Percentiles rank a stretch among this genome's conserved stretches.
Conservation (phyloP, 768 basidiomycete species). For the Fomitopsis pulvina region DNA sequence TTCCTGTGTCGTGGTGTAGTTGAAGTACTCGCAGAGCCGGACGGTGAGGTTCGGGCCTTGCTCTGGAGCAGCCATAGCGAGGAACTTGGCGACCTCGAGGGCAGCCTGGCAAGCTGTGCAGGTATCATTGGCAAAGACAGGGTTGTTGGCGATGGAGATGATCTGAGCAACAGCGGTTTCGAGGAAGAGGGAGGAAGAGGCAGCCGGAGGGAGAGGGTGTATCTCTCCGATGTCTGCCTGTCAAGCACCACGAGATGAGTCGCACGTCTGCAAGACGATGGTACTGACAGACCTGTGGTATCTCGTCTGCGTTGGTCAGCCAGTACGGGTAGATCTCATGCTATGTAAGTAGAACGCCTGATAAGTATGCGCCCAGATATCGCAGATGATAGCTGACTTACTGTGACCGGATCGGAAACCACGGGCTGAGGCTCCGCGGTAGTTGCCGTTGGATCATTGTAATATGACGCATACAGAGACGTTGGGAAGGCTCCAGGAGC, state of each 20-base stretch:
- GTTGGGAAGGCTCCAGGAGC: slow-evolving; percentile 61
- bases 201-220: slow-evolving; percentile 56
- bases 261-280: background rate
- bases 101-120: slow-evolving; percentile 58
- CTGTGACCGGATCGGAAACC: slow-evolving; percentile 64
- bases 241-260: background rate
- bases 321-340: slow-evolving; percentile 49
- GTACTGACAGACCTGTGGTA: slow-evolving; percentile 37
- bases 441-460: slow-evolving; percentile 67
- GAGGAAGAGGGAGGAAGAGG: slow-evolving; percentile 39
- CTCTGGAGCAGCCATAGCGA: slow-evolving; percentile 55
- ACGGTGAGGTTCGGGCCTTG: slow-evolving; percentile 52
- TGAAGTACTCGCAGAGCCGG: slow-evolving; percentile 51
- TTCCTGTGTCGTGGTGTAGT: slow-evolving; percentile 27
- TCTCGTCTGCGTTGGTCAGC: slow-evolving; percentile 57
- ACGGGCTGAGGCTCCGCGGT: slow-evolving; percentile 68
- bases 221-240: slow-evolving; percentile 56
- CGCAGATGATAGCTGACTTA: slow-evolving; percentile 19
- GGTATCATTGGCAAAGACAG: slow-evolving; percentile 43
- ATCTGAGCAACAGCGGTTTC: slow-evolving; percentile 50
- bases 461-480: slow-evolving; percentile 55
- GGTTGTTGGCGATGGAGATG: slow-evolving; percentile 44
- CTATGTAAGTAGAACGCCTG: slow-evolving; percentile 29
- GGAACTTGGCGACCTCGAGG: slow-evolving; percentile 58
- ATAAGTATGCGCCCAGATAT: background rate